phyloP scores from a whole-genome alignment of 1,284 basidiomycete species.

The Albatrellus sp. region DNA sequence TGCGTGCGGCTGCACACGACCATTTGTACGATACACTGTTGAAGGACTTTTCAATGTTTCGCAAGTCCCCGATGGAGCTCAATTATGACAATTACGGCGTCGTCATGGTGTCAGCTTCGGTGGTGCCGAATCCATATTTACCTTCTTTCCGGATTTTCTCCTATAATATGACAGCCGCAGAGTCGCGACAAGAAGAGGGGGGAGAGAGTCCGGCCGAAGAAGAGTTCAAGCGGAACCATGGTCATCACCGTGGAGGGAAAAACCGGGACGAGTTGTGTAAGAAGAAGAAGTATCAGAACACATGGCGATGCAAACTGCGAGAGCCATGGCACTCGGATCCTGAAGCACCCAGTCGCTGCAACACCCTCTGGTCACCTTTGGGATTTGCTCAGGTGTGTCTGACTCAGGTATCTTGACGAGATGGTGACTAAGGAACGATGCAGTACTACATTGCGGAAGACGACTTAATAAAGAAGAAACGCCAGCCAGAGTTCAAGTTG shows the following conservation, averaged over 20 bases:
- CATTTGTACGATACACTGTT: slow-evolving; percentile 39
- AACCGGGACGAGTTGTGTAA: slow-evolving; percentile 28
- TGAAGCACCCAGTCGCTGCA: slow-evolving; percentile 59
- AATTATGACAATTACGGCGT: slow-evolving; percentile 61
- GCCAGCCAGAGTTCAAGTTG: slow-evolving; percentile 56
- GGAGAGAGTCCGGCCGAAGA: slow-evolving; percentile 18
- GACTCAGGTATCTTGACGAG: neutral
- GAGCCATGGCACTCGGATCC: slow-evolving; percentile 51
- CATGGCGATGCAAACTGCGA: slow-evolving; percentile 48
- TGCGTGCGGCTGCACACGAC: slow-evolving; percentile 17
- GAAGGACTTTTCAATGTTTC: slow-evolving; percentile 44
- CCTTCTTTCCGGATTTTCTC: slow-evolving; percentile 76
- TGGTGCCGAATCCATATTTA: slow-evolving; percentile 82
- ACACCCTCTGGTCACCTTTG: slow-evolving; percentile 60
- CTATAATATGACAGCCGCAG: slow-evolving; percentile 55
- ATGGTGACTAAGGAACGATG: neutral
- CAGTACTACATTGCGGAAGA: slow-evolving; percentile 73
- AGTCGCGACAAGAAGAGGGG: slow-evolving; percentile 12
- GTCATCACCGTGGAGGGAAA: slow-evolving; percentile 34
- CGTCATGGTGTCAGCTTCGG: slow-evolving; percentile 68
- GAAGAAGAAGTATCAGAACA: slow-evolving; percentile 34
- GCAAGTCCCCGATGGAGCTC: slow-evolving; percentile 35
- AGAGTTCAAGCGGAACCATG: slow-evolving; percentile 27
- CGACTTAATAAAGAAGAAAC: slow-evolving; percentile 36
- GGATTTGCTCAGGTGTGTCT: slow-evolving; percentile 65